Conservation (phyloP, 306 rosid species). For the Cucumis sativus region Cucumber_9930_V3 NC_026661.2:22091001-22091500, state of each 20-base stretch:
- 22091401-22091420: conserved; percentile 53
- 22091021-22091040: background rate
- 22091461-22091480: conserved; percentile 81
- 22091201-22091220: background rate
- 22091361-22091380: conserved; percentile 13
- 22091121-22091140: background rate
- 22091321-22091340: conserved; percentile 89
- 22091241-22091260: background rate
- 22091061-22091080: background rate
- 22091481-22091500: conserved; percentile 11
- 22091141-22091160: background rate
- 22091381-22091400: background rate
- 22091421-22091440: conserved; percentile 86
- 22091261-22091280: conserved; percentile 72
- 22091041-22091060: background rate
- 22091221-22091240: background rate
- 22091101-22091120: background rate
- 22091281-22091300: conserved; percentile 92
- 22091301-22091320: conserved; percentile 97
- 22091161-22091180: background rate
- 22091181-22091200: background rate
- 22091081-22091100: background rate
- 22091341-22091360: background rate
- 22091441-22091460: conserved; percentile 97
- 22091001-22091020: background rate